Percentiles rank a stretch among this genome's conserved stretches.
phyloP scores from a whole-genome alignment of 192 early-diverging fungal species.

The Coemansia sp. region DNA sequence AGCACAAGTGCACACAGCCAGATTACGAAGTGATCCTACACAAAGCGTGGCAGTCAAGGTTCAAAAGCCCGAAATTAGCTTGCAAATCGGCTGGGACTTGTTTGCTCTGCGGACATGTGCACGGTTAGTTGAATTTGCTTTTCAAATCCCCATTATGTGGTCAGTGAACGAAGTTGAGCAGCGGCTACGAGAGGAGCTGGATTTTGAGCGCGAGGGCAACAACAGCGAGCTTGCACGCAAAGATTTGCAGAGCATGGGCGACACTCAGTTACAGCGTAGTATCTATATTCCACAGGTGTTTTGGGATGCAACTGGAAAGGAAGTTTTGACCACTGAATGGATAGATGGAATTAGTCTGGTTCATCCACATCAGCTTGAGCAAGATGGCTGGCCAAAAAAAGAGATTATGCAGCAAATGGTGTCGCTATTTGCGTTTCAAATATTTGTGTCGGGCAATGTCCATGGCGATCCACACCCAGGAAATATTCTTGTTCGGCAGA shows the following conservation, averaged over 20 bases:
- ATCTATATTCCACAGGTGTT: conserved; percentile 80
- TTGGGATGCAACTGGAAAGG: conserved; percentile 63
- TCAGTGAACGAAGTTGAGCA: conserved; percentile 66
- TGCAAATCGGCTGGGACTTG: conserved; percentile 85
- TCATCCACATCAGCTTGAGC: conserved; percentile 39
- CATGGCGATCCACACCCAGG: conserved; percentile 87
- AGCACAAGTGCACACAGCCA: conserved; percentile 79
- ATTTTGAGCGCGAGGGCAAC: conserved; percentile 83
- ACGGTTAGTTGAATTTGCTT: conserved; percentile 66
- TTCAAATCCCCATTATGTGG: conserved; percentile 83
- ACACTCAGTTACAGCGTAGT: conserved; percentile 46
- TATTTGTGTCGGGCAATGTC: conserved; percentile 82
- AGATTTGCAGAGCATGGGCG: conserved; percentile 52
- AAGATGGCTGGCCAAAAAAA: conserved; percentile 32
- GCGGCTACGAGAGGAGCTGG: conserved; percentile 78
- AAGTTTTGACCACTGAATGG: conserved; percentile 87
- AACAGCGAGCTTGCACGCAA: conserved; percentile 66
- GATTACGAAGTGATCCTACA: conserved; percentile 58
- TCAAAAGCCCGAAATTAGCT: conserved; percentile 83
- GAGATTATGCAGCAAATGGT: conserved; percentile 72
- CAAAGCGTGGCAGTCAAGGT: conserved; percentile 83
- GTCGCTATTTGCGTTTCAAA: conserved; percentile 81
- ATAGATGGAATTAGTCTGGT: conserved; percentile 76
- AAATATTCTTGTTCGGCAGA: conserved; percentile 74
- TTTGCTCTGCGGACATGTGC: conserved; percentile 63